Evolutionary conservation across 140 eudicot species (phyloP).

Genomic region (Stevia rebaudiana): DNA sequence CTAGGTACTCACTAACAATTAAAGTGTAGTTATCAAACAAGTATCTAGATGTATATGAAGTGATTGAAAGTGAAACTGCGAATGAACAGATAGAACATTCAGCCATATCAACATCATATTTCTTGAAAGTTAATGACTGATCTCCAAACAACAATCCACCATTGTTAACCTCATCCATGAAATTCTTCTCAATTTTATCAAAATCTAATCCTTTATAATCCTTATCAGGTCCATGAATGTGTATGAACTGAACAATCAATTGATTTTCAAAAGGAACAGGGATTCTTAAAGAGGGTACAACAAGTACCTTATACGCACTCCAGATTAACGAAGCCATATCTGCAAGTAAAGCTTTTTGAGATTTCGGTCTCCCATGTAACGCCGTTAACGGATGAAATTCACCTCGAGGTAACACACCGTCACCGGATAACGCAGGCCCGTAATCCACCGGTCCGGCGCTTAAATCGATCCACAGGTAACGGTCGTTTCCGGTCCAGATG

Average conservation of each 20-base stretch:
- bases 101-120: constrained; percentile 52
- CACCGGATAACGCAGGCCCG: constrained; percentile 90
- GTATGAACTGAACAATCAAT: constrained; percentile 67
- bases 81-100: constrained; percentile 84
- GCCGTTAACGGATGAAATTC: constrained; percentile 86
- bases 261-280: constrained; percentile 58
- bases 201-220: constrained; percentile 59
- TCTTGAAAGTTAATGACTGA: constrained; percentile 65
- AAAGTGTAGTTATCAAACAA: constrained; percentile 87
- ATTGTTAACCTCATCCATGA: constrained; percentile 52
- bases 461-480: constrained; percentile 88
- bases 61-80: constrained; percentile 52
- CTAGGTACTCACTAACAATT: constrained; percentile 90
- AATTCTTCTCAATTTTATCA: constrained; percentile 53
- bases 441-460: constrained; percentile 96
- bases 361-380: constrained; percentile 62
- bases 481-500: constrained; percentile 60
- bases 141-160: constrained; percentile 66
- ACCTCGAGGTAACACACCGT: constrained; percentile 81
- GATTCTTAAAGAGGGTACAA: constrained; percentile 75
- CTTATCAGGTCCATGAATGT: constrained; percentile 38
- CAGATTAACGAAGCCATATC: constrained; percentile 72
- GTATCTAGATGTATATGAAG: constrained; percentile 86
- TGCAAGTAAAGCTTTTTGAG: constrained; percentile 68
- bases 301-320: constrained; percentile 87